Conservation (phyloP, 1,284 basidiomycete genomes). For the Malassezia obtusa region DNA sequence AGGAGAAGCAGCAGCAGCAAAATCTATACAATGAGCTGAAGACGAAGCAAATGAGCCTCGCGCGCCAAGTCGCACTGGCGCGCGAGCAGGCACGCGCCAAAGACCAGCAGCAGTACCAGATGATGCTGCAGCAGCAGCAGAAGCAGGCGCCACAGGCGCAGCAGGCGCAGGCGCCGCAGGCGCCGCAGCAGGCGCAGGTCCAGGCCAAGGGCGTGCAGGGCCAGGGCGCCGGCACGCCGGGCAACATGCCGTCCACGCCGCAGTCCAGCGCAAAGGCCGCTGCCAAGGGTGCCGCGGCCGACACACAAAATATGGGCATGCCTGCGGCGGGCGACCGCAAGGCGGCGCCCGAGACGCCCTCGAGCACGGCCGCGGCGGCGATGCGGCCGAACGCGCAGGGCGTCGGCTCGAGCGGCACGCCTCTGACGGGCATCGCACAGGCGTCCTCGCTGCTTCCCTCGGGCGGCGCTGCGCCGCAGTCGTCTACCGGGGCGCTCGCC, state of each 20-base stretch:
- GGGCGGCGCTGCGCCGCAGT: conserved; percentile 1
- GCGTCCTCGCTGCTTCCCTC: conserved; percentile 8
- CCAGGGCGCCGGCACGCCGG: not conserved
- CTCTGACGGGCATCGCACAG: conserved; percentile 8
- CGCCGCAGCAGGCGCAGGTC: not conserved
- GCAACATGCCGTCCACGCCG: conserved; percentile 11
- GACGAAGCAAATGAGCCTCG: conserved; percentile 29
- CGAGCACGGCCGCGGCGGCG: not conserved
- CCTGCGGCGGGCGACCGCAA: not conserved
- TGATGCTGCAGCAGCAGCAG: conserved; percentile 15
- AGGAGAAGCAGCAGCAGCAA: conserved; percentile 33
- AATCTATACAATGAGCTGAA: conserved; percentile 29
- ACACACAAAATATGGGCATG: conserved; percentile 12
- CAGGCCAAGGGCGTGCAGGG: not conserved
- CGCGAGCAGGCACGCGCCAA: conserved; percentile 31
- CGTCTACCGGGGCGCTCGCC: conserved; percentile 1
- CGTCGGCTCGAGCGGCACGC: not conserved
- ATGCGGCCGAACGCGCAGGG: conserved; percentile 2
- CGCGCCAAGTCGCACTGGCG: conserved; percentile 33
- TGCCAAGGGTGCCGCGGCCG: not conserved
- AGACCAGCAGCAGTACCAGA: conserved; percentile 22
- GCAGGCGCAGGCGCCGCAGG: conserved; percentile 3
- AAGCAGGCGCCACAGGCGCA: conserved; percentile 2
- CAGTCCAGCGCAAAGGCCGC: not conserved
- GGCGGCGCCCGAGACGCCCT: conserved; percentile 2